A percentile compares a stretch with the other conserved stretches of the same genome.
Conservation (phyloP, 106 monocot genomes). For the Narthecium ossifragum region DNA sequence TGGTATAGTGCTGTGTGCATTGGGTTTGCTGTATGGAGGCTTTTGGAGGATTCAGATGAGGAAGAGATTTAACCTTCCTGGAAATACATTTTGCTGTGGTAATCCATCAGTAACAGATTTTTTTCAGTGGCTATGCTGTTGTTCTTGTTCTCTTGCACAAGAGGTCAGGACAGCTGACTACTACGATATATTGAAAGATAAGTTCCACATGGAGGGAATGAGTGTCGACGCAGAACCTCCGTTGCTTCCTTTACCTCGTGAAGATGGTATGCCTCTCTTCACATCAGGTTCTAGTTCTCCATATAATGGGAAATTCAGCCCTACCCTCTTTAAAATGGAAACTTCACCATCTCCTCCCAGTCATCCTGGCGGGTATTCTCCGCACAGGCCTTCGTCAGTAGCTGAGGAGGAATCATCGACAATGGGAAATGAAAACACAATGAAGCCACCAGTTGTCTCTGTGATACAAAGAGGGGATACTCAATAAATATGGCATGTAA, state of each 20-base stretch:
- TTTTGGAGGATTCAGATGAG: slow-evolving; percentile 83
- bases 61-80: slow-evolving; percentile 48
- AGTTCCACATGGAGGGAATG: slow-evolving; percentile 13
- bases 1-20: slow-evolving; percentile 45
- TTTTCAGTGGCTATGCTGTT: slow-evolving; percentile 62
- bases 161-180: slow-evolving; percentile 52
- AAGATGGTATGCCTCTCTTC: slow-evolving; percentile 31
- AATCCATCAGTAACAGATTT: slow-evolving; percentile 39
- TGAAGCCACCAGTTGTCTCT: slow-evolving; percentile 25
- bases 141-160: slow-evolving; percentile 62
- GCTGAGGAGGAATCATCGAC: slow-evolving; percentile 10
- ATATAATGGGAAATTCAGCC: slow-evolving; percentile 15
- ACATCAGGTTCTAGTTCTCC: slow-evolving; percentile 40
- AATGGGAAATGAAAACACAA: slow-evolving; percentile 1
- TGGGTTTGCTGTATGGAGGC: slow-evolving; percentile 65
- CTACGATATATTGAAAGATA: slow-evolving; percentile 45
- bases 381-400: slow-evolving; percentile 17
- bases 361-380: slow-evolving; percentile 17
- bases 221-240: not conserved
- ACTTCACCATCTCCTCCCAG: slow-evolving; percentile 19
- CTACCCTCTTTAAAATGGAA: not conserved
- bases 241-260: slow-evolving; percentile 28
- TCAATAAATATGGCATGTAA: not conserved
- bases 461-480: slow-evolving; percentile 20
- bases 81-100: slow-evolving; percentile 31